Conservation (phyloP, 2,329 filamentous ascomycete species). For the Nectriaceae sp. region DNA sequence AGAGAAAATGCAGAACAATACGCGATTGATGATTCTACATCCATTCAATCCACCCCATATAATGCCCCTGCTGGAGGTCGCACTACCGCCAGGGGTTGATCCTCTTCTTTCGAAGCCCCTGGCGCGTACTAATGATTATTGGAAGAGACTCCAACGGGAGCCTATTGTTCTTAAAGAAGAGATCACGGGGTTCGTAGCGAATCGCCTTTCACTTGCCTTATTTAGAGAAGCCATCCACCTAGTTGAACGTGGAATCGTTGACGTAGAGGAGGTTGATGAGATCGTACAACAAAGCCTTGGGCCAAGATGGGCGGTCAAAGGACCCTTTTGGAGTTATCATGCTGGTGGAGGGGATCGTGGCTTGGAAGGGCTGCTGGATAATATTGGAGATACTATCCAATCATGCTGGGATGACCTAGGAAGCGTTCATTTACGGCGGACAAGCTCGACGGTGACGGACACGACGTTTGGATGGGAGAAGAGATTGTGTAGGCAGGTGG, state of each 20-base stretch:
- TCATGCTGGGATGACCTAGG: not conserved
- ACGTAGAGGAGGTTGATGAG: not conserved
- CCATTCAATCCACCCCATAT: constrained; percentile 5
- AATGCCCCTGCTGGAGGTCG: constrained; percentile 2
- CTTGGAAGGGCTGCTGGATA: not conserved
- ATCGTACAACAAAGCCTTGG: not conserved
- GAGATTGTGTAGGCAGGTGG: not conserved
- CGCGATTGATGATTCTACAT: not conserved
- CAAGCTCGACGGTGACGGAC: not conserved
- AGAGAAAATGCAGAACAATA: not conserved
- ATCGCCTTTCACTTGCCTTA: not conserved
- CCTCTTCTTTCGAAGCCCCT: not conserved
- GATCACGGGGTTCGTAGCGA: not conserved
- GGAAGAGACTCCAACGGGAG: not conserved
- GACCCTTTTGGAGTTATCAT: not conserved
- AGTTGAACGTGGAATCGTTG: not conserved
- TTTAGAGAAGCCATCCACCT: not conserved
- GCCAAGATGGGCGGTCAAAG: not conserved
- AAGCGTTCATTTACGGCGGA: not conserved
- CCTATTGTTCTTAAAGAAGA: not conserved
- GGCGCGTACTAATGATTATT: not conserved
- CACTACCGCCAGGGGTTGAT: not conserved
- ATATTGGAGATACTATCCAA: not conserved
- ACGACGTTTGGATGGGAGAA: not conserved
- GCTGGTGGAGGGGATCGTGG: not conserved